Evolutionary conservation across 208 protist species (phyloP).

Genomic region (Kentomonas sorsogonicus): DNA sequence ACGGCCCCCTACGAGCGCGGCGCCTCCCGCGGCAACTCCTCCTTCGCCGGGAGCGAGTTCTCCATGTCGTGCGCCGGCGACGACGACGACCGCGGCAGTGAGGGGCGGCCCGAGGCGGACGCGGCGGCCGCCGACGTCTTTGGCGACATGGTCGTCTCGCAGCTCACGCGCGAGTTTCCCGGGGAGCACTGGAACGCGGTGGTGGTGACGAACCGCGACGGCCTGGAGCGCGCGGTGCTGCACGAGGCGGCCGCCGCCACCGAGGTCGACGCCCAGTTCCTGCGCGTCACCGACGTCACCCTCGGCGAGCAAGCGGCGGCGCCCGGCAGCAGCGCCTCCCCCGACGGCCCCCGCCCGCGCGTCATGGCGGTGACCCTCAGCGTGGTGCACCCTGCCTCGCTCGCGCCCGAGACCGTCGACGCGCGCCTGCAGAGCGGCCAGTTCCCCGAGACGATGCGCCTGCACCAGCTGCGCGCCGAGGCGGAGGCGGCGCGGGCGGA

Average conservation of each 20-base stretch:
- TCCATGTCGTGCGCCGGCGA: background rate
- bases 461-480: conserved; percentile 16
- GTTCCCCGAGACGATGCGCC: conserved; percentile 23
- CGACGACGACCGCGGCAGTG: background rate
- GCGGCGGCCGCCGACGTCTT: conserved; percentile 5
- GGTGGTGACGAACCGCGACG: conserved; percentile 23
- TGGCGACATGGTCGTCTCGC: conserved; percentile 24
- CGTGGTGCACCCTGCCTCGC: conserved; percentile 22
- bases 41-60: conserved; percentile 7
- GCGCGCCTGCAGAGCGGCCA: conserved; percentile 17
- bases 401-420: conserved; percentile 15
- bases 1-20: conserved; percentile 3
- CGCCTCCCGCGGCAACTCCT: conserved; percentile 21
- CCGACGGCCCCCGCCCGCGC: too few relatives aligned
- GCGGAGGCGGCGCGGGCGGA: background rate
- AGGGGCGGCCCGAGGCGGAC: too few relatives aligned
- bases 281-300: conserved; percentile 30
- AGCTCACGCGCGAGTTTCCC: conserved; percentile 19
- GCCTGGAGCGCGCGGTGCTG: conserved; percentile 38
- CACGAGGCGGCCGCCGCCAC: conserved; percentile 34
- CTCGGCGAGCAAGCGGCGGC: conserved; percentile 19
- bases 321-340: too few relatives aligned
- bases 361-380: conserved; percentile 11
- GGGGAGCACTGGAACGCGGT: conserved; percentile 29
- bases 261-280: conserved; percentile 25